Evolutionary conservation across 2,329 filamentous ascomycete genomes (phyloP), one percentile per base, ranked within the genome.

Genomic region (Pyrenophora tritici-repentis): DNA sequence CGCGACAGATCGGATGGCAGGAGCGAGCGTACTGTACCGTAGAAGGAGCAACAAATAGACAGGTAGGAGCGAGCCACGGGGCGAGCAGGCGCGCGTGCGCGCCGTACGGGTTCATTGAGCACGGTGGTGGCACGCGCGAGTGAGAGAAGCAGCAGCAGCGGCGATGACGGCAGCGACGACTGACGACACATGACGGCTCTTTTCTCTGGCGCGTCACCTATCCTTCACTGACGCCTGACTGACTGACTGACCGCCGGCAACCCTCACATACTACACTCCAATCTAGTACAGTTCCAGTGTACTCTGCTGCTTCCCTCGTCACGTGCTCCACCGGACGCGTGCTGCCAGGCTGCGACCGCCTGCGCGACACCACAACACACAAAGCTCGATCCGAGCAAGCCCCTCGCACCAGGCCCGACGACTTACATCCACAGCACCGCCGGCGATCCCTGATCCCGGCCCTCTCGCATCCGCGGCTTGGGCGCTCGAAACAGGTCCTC

Each of bases 401-500:
- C 32, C 22, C 7, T 8, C n/a, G 16, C 32, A 13, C 24, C 42
- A 33, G 34, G 14, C 22, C 39, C 39, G 29, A 16, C 26, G 18
- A 20, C 39, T 4, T 24, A 24, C 32, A 37, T 34, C 16, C 16
- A 37, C 41, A 18, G 10, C 26, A 29, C 26, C 44, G 50, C 44
- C 53, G 56, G 57, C 63, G 51, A 67, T 62, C 61, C 60, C 62
- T 66, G 63, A 63, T 61, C 64, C 65, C 57, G 51, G 65, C 48
- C 31, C 55, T 40, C 54, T 45, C 58, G 58, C 65, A 66, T 56
- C 62, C 59, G 61, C 68, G 62, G 63, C 47, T 48, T 53, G 52
- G 55, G 58, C 63, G 53, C 58, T 55, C 62, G 61, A 67, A 66
- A 48, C 53, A 65, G 68, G 33, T 42, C 45, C 42, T 57, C 47